Percentiles rank a stretch among this genome's conserved stretches.
These are phyloP conservation scores for Epichloe gansuensis DNA, from an alignment of 2,329 filamentous ascomycete genomes.

Conservation along the genomic window DNA sequence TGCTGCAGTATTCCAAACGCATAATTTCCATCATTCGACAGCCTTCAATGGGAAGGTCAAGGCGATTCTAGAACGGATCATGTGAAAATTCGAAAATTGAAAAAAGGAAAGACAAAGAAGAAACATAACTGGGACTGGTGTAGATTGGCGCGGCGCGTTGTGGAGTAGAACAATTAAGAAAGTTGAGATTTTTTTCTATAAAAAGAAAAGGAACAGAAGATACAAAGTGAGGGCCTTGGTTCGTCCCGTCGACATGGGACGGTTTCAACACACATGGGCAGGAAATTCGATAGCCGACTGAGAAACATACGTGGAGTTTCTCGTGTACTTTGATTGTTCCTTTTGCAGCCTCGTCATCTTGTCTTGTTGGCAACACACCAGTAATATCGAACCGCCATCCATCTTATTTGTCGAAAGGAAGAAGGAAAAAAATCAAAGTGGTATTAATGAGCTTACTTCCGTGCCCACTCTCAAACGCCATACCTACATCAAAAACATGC, in stretches of 20 bases:
- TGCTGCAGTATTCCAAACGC: background rate
- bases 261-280: too few species aligned
- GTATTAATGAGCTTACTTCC: background rate
- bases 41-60: background rate
- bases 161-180: background rate
- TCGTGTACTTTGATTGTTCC: too few species aligned
- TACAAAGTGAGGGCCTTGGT: too few species aligned
- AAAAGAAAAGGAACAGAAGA: background rate
- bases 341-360: too few species aligned
- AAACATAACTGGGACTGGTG: background rate
- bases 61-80: background rate
- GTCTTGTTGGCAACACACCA: too few species aligned
- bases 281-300: too few species aligned
- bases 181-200: background rate
- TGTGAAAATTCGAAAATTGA: background rate
- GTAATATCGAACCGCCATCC: too few species aligned
- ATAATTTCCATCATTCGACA: background rate
- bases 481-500: background rate
- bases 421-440: background rate
- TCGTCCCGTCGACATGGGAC: too few species aligned
- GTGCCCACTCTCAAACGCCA: background rate
- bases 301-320: too few species aligned
- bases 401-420: too few species aligned
- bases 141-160: constrained; percentile 1
- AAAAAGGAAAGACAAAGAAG: background rate